These are phyloP conservation scores for Striga asiatica DNA, from an alignment of 257 asterid genomes.

Conservation along the genomic window DNA sequence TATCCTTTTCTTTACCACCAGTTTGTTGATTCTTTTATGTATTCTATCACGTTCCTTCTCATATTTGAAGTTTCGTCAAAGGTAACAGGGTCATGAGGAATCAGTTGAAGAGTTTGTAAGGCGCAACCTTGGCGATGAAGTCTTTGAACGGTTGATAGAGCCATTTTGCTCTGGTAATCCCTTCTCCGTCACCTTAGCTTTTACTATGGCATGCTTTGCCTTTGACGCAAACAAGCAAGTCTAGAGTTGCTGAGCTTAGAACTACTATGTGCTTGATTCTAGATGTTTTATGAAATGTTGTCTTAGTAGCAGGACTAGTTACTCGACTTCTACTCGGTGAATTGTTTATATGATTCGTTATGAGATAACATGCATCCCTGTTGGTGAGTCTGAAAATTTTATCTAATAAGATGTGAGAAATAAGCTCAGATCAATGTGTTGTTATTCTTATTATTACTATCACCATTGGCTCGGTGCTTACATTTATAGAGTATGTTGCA, in stretches of 20 bases:
- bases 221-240: not conserved
- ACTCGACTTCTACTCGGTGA: not conserved
- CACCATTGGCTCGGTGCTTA: not conserved
- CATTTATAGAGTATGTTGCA: not conserved
- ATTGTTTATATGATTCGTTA: not conserved
- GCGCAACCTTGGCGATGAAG: slow-evolving; percentile 88
- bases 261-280: not conserved
- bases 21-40: not conserved
- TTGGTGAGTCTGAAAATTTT: not conserved
- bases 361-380: not conserved
- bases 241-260: not conserved
- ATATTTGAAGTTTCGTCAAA: slow-evolving; percentile 25
- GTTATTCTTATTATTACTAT: not conserved
- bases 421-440: not conserved
- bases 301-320: not conserved
- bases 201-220: not conserved
- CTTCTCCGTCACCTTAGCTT: not conserved
- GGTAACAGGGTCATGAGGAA: slow-evolving; percentile 89
- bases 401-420: not conserved
- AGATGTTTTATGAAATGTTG: not conserved
- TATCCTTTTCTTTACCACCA: not conserved
- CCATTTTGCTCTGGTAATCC: slow-evolving; percentile 91
- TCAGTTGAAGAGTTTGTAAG: slow-evolving; percentile 93
- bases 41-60: slow-evolving; percentile 18
- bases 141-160: slow-evolving; percentile 92